Evolutionary conservation across 352 stramenopile genomes (phyloP).

Genomic region (Phytophthora capsici): DNA sequence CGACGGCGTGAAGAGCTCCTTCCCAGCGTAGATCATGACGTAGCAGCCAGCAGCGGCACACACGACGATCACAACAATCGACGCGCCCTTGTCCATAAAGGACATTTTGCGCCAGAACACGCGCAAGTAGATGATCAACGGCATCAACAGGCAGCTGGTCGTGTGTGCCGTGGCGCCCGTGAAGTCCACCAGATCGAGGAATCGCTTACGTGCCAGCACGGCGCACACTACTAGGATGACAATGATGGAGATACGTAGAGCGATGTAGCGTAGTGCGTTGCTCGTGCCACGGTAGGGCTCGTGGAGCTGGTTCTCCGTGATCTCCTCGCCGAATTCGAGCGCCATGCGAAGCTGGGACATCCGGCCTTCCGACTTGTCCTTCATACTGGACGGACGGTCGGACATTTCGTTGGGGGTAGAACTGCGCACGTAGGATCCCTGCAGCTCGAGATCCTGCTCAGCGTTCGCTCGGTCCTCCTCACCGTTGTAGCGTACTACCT

Average conservation of each 20-base stretch:
- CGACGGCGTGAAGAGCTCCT: constrained; percentile 58
- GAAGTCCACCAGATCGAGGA: constrained; percentile 64
- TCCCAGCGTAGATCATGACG: constrained; percentile 57
- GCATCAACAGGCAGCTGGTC: constrained; percentile 60
- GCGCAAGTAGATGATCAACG: constrained; percentile 62
- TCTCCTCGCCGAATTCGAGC: constrained; percentile 44
- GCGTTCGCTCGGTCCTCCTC: constrained; percentile 28
- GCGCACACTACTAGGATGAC: constrained; percentile 48
- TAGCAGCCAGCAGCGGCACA: constrained; percentile 56
- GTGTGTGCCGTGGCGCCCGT: constrained; percentile 58
- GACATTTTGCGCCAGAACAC: constrained; percentile 50
- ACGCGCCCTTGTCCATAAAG: constrained; percentile 48
- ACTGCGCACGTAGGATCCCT: constrained; percentile 38
- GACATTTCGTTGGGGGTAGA: constrained; percentile 38
- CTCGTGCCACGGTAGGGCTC: constrained; percentile 45
- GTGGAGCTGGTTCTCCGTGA: constrained; percentile 33
- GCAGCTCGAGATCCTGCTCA: constrained; percentile 38
- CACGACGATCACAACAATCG: constrained; percentile 47
- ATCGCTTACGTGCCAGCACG: constrained; percentile 50
- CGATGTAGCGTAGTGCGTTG: constrained; percentile 52
- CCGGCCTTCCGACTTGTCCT: constrained; percentile 31
- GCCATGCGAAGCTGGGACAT: constrained; percentile 47
- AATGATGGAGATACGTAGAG: constrained; percentile 53
- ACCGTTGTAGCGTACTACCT: constrained; percentile 31
- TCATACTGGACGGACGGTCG: constrained; percentile 15